Percentiles rank a stretch among this genome's conserved stretches.
phyloP scores from a whole-genome alignment of 2,329 filamentous ascomycete species.

The Atkinsonella hypoxylon region DNA sequence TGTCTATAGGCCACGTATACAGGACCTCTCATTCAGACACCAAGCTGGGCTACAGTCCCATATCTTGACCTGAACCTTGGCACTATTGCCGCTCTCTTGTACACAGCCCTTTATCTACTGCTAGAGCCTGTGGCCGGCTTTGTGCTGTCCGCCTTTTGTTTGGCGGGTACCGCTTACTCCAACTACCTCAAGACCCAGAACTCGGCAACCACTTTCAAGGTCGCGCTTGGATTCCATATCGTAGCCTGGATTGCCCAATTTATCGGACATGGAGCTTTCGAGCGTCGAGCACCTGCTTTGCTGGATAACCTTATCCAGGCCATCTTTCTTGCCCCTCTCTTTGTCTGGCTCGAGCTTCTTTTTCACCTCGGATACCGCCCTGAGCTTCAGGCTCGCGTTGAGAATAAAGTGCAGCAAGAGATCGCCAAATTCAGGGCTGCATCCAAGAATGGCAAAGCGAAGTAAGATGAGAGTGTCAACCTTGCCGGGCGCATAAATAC shows the following conservation, averaged over 20 bases:
- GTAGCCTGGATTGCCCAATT: constrained; percentile 83
- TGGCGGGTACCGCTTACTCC: constrained; percentile 60
- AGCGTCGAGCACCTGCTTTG: constrained; percentile 76
- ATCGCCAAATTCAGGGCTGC: constrained; percentile 59
- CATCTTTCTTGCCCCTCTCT: constrained; percentile 84
- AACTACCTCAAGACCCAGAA: constrained; percentile 60
- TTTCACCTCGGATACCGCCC: constrained; percentile 85
- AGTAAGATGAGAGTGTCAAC: constrained; percentile 20
- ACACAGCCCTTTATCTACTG: constrained; percentile 73
- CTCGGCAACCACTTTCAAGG: constrained; percentile 35
- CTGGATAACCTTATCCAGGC: constrained; percentile 89
- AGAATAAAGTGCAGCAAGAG: constrained; percentile 63
- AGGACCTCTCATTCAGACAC: constrained; percentile 51
- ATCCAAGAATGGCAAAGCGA: constrained; percentile 42
- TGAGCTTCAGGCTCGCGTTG: constrained; percentile 71
- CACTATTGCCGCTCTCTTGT: constrained; percentile 53
- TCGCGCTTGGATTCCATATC: constrained; percentile 56
- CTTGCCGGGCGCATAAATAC: not conserved
- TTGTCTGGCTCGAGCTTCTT: constrained; percentile 91
- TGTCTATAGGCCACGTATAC: constrained; percentile 44
- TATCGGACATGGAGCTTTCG: constrained; percentile 79
- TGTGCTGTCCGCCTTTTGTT: constrained; percentile 61
- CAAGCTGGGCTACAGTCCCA: constrained; percentile 54
- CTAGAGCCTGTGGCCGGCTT: constrained; percentile 89
- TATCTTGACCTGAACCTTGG: constrained; percentile 55